Base-by-base conservation (phyloP, 768 basidiomycete genomes). In the Pulveroboletus sp. region DNA sequence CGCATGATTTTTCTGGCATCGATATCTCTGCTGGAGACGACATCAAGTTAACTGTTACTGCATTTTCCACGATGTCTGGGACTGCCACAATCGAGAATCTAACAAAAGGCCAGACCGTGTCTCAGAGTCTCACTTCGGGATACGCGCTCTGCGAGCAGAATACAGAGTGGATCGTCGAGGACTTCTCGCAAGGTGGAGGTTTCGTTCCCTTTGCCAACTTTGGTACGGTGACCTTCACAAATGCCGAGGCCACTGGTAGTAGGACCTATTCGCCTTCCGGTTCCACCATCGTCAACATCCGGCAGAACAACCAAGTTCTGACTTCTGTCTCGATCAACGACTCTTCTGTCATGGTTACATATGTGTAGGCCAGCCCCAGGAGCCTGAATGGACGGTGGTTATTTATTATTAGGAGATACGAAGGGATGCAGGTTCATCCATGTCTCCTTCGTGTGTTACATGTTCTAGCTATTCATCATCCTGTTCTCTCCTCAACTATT, bases 101-200 rank as follows among this genome's bases (percentile, higher is more conserved):
- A 2, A 47, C 48, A 9, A 49, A 21, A 3, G 36, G 39, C 15
- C 50, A 57, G 30, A 6, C 28, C 11, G 28, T 10, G n/a, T 5
- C 14, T 13, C n/a, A 1, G 24, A 5, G 1, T 4, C n/a, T 57
- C 31, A 30, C 13, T 9, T 57, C 56, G 11, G 21, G 37, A 2
- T 8, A 4, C 14, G 17, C 43, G 5, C 50, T 57, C 7, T 57
- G 56, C 15, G 13, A 24, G 21, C 27, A 26, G 26, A 30, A 30
- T 26, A 50, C 41, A 18, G 55, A 47, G 43, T 53, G 56, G 56
- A 43, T 49, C 27, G 40, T 57, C 31, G 47, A 57, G 36, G 39
- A 49, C 26, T 45, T 11, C 38, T 15, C 11, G 2, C 8, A 32
- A 27, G 13, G n/a, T 21, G 42, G 42, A 24, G 2, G 3, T 2